Evolutionary conservation across 495 filamentous ascomycete genomes (phyloP).

Genomic region (Aspergillus cavernicola): DNA sequence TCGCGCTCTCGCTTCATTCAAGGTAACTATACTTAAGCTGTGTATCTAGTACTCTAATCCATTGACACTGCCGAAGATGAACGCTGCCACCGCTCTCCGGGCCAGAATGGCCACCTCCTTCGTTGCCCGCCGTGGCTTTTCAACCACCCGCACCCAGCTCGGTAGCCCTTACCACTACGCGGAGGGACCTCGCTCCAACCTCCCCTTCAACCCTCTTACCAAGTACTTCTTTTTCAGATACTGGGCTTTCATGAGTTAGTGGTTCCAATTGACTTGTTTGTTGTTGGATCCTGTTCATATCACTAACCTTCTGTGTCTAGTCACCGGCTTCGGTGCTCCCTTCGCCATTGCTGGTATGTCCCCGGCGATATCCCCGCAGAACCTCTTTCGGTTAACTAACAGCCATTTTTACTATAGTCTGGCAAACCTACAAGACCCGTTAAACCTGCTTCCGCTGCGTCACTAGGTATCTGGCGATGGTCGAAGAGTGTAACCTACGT

Average conservation of each 20-base stretch:
- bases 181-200: constrained; percentile 88
- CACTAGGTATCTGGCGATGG: constrained; percentile 16
- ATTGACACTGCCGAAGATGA: constrained; percentile 60
- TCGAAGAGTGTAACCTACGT: constrained; percentile 23
- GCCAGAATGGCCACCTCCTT: constrained; percentile 57
- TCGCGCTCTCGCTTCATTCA: constrained; percentile 29
- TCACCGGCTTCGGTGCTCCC: constrained; percentile 71
- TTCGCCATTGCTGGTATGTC: constrained; percentile 79
- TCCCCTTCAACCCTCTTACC: constrained; percentile 94
- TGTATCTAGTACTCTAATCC: not conserved
- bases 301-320: constrained; percentile 42
- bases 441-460: constrained; percentile 26
- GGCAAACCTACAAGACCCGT: constrained; percentile 76
- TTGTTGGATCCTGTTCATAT: constrained; percentile 7
- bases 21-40: constrained; percentile 20
- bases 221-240: constrained; percentile 77
- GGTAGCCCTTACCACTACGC: constrained; percentile 96
- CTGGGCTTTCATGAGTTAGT: constrained; percentile 74
- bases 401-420: constrained; percentile 52
- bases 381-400: constrained; percentile 21
- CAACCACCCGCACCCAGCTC: constrained; percentile 80
- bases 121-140: constrained; percentile 89
- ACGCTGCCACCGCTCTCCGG: constrained; percentile 74
- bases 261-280: constrained; percentile 13
- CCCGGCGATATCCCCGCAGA: not conserved